Base-by-base conservation (phyloP, 495 filamentous ascomycete genomes). In the Astrothelium macrocarpum region DNA sequence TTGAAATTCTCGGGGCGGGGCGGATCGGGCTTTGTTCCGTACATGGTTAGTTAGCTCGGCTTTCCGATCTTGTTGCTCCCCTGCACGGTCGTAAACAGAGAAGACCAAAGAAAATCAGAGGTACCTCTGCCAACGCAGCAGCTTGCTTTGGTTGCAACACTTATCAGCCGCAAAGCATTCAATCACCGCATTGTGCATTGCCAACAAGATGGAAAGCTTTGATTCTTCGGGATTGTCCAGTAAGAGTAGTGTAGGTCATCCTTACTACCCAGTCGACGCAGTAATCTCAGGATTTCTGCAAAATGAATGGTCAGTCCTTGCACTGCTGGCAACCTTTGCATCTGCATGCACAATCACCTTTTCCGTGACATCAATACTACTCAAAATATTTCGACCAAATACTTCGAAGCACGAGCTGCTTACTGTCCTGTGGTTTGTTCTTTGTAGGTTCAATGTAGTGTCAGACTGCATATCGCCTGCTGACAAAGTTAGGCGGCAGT, bases 201-300 rank as follows among this genome's bases (percentile, higher is more conserved):
- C 14, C 34, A 39, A 39, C 14, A 39, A 39, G 34, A 39, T 39
- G 34, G 34, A 5, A 5, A 39, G 5, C 14, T 39, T 14, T 39
- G 34, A 39, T 39, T 14, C 5, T 29, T n/a, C 25, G 20, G 9
- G 7, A 29, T 28, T 56, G n/a, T 56, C 49, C 9, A 56, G 29
- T 56, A 20, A 28, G 0, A 29, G 5, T 56, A 10, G 34, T 45
- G 45, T 62, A 25, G n/a, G 46, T 23, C 88, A 93, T 66, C 88
- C 89, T 11, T 93, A 91, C 72, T 89, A 87, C 66, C 90, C 90
- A 14, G 68, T 81, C 2, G 82, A 83, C 58, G 82, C 81, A 16
- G 62, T 77, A 23, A 84, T 94, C 56, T 74, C 79, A 14, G 78
- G 74, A 32, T 94, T 90, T 73, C 70, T 78, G 53, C 78, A 82